These are phyloP conservation scores for Neurospora sp. DNA, from an alignment of 495 filamentous ascomycete genomes.

Conservation along the genomic window DNA sequence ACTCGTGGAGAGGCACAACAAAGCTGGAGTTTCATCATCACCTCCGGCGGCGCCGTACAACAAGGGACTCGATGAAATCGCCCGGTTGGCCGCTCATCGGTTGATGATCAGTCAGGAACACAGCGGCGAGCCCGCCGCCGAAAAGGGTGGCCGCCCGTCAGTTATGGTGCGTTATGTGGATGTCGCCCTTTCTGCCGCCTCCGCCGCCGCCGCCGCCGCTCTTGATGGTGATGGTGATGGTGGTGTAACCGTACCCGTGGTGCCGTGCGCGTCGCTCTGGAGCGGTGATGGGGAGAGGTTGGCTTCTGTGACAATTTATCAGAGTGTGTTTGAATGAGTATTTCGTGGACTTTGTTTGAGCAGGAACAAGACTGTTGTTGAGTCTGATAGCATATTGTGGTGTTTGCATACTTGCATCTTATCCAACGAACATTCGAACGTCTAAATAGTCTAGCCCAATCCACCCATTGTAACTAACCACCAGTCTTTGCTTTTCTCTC, in stretches of 20 bases:
- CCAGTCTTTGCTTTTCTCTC: not conserved
- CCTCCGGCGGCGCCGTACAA: not conserved
- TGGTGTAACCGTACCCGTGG: constrained; percentile 3
- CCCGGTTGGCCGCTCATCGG: not conserved
- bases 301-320: not conserved
- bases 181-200: not conserved
- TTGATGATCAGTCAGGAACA: constrained; percentile 2
- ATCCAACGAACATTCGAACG: not conserved
- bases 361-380: too few species aligned
- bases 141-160: not conserved
- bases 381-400: too few species aligned
- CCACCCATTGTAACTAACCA: not conserved
- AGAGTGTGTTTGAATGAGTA: not conserved
- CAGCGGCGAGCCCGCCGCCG: not conserved
- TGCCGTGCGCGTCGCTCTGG: constrained; percentile 12
- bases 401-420: not conserved
- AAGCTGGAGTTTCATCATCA: not conserved
- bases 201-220: not conserved
- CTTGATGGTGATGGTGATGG: not conserved
- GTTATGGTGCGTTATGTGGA: not conserved
- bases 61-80: not conserved
- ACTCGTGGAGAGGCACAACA: constrained; percentile 4
- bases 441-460: not conserved
- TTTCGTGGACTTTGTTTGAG: too few species aligned
- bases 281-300: not conserved